These are phyloP conservation scores for Syzygium aromaticum DNA, from an alignment of 345 rosid genomes.

Conservation along the genomic window DNA sequence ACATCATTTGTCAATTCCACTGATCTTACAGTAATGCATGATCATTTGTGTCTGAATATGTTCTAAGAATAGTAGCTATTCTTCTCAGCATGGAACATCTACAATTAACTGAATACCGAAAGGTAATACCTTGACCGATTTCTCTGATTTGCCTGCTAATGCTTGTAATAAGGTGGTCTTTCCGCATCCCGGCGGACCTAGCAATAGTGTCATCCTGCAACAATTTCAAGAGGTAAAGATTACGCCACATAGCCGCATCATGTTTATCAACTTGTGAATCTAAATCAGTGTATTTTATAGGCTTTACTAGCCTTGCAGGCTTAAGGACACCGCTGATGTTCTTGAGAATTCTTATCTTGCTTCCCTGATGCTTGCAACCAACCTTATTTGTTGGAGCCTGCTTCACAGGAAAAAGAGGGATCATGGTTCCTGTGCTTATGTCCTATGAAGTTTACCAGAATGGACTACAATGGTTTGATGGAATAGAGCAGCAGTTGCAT, in stretches of 20 bases:
- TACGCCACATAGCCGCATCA: background rate
- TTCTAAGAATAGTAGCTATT: background rate
- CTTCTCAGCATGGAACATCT: background rate
- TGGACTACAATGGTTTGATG: background rate
- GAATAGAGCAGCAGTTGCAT: background rate
- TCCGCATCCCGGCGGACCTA: conserved; percentile 25
- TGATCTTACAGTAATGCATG: background rate
- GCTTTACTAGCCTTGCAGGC: conserved; percentile 33
- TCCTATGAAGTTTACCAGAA: background rate
- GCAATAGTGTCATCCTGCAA: conserved; percentile 17
- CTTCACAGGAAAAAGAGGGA: background rate
- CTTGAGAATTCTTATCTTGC: conserved; percentile 20
- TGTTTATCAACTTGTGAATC: background rate
- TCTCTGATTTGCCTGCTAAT: conserved; percentile 11
- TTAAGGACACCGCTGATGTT: conserved; percentile 35
- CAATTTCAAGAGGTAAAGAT: background rate
- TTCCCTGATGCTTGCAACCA: conserved; percentile 5
- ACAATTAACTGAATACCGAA: background rate
- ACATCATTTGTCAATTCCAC: background rate
- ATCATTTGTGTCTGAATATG: background rate
- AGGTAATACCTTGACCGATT: conserved; percentile 9
- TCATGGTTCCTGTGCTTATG: background rate
- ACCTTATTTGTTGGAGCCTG: conserved; percentile 8
- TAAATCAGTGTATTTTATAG: background rate
- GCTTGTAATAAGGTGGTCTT: conserved; percentile 13